Percentiles rank a stretch among this genome's conserved stretches.
Evolutionary conservation across 495 filamentous ascomycete species (phyloP).

Genomic region (Neurospora cerealis): DNA sequence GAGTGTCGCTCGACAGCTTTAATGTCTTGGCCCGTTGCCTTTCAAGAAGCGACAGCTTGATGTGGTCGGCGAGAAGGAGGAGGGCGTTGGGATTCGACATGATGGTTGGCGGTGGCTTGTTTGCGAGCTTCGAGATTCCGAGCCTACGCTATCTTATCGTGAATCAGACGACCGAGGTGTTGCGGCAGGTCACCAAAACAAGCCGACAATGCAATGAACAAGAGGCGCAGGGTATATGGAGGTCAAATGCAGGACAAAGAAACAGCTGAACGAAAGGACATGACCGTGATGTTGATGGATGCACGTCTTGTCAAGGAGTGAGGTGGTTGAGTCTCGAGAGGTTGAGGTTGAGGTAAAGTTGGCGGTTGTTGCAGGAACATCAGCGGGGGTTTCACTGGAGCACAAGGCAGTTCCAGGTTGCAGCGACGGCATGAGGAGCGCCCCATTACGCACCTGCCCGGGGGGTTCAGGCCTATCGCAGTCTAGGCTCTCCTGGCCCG

Average conservation of each 20-base stretch:
- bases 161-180: neutral
- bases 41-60: conserved; percentile 74
- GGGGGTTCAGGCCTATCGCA: neutral
- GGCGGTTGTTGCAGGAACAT: neutral
- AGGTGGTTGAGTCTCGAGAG: neutral
- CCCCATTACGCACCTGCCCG: neutral
- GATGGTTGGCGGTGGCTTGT: neutral
- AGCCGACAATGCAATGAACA: neutral
- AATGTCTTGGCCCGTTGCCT: conserved; percentile 81
- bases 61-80: conserved; percentile 65
- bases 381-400: neutral
- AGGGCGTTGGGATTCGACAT: conserved; percentile 56
- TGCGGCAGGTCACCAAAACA: neutral
- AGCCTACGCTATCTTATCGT: neutral
- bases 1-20: conserved; percentile 66
- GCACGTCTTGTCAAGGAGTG: neutral
- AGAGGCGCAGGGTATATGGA: neutral
- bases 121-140: neutral
- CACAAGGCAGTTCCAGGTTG: neutral
- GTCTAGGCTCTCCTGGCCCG: neutral
- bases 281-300: neutral
- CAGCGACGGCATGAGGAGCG: neutral
- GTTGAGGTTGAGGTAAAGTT: neutral
- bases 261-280: neutral
- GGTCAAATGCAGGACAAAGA: neutral